These are phyloP conservation scores for Aspergillus sp. DNA, from an alignment of 2,329 filamentous ascomycete species.

Conservation along the genomic window DNA sequence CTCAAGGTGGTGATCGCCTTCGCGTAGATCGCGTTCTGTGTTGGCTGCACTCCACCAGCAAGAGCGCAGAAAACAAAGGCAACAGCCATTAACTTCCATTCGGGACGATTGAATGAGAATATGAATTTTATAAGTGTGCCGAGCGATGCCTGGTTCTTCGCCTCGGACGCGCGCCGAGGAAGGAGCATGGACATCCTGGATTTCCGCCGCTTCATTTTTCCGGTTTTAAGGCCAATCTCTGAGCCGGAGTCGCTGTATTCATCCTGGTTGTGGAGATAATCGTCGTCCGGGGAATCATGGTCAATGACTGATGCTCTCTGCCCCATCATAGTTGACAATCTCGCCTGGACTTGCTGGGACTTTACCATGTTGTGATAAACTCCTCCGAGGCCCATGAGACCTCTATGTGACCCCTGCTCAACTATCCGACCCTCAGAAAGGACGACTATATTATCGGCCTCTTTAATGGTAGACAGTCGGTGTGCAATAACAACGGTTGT, in stretches of 20 bases:
- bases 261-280: slow-evolving; percentile 1
- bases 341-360: slow-evolving; percentile 57
- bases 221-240: slow-evolving; percentile 8
- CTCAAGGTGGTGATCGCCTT: slow-evolving; percentile 74
- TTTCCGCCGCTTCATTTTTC: background rate
- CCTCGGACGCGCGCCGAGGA: slow-evolving; percentile 32
- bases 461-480: slow-evolving; percentile 39
- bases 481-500: slow-evolving; percentile 40
- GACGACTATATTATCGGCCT: slow-evolving; percentile 58
- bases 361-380: slow-evolving; percentile 78
- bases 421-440: slow-evolving; percentile 77
- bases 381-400: slow-evolving; percentile 62
- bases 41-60: slow-evolving; percentile 73
- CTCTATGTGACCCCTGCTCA: slow-evolving; percentile 79
- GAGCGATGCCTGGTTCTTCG: slow-evolving; percentile 26
- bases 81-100: slow-evolving; percentile 67
- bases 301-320: slow-evolving; percentile 12
- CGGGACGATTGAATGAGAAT: slow-evolving; percentile 69
- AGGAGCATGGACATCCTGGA: slow-evolving; percentile 10
- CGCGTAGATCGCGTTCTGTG: slow-evolving; percentile 74
- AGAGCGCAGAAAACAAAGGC: slow-evolving; percentile 71
- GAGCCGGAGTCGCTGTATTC: slow-evolving; percentile 9
- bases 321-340: background rate
- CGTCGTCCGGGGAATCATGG: slow-evolving; percentile 8
- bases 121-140: slow-evolving; percentile 71